phyloP scores from a whole-genome alignment of 441 rosid species.

The Croton setiger region DNA sequence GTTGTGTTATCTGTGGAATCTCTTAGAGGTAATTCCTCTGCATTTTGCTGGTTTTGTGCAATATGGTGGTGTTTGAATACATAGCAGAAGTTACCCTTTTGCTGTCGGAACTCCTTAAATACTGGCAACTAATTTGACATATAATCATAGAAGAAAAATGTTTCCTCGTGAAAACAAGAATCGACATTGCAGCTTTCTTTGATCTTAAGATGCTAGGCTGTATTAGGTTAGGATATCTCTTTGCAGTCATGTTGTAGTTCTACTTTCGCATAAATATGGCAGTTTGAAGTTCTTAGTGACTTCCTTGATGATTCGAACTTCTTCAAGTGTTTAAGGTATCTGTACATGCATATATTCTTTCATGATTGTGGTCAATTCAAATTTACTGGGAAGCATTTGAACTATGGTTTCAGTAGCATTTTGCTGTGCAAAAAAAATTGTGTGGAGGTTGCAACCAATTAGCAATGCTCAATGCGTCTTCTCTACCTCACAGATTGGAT shows the following conservation, averaged over 20 bases:
- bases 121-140: background rate
- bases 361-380: background rate
- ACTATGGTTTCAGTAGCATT: background rate
- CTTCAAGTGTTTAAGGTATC: background rate
- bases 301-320: background rate
- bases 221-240: background rate
- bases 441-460: background rate
- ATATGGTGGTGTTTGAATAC: background rate
- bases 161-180: background rate
- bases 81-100: background rate
- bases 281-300: background rate
- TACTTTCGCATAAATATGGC: background rate
- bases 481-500: background rate
- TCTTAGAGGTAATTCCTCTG: slow-evolving; percentile 91
- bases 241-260: background rate
- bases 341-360: background rate
- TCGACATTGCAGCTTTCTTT: background rate
- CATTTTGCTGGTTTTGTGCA: too few species aligned
- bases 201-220: background rate
- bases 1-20: slow-evolving; percentile 56
- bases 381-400: background rate
- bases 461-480: background rate
- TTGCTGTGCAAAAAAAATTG: background rate
- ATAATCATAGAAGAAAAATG: background rate
- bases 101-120: background rate